phyloP scores from a whole-genome alignment of 2,329 filamentous ascomycete genomes.

The Boeremia lycopersici region DNA sequence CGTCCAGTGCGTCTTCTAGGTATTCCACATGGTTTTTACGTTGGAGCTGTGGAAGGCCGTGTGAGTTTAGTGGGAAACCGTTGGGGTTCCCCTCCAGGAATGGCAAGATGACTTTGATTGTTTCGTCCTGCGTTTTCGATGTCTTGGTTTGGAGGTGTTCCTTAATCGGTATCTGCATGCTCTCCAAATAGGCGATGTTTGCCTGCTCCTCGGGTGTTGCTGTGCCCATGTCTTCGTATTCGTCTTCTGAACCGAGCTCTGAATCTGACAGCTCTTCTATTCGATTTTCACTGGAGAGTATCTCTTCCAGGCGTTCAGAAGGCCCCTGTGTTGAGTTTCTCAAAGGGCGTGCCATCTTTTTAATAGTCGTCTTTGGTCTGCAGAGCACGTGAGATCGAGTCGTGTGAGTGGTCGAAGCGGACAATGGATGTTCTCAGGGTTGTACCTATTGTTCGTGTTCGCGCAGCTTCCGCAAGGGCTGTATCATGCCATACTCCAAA shows the following conservation, averaged over 20 bases:
- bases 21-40: conserved; percentile 67
- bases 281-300: conserved; percentile 30
- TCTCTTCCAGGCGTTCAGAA: conserved; percentile 37
- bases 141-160: conserved; percentile 72
- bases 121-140: conserved; percentile 70
- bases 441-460: conserved; percentile 39
- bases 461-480: conserved; percentile 14
- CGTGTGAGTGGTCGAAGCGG: conserved; percentile 26
- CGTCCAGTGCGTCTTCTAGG: conserved; percentile 60
- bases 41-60: conserved; percentile 77
- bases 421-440: conserved; percentile 30
- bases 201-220: conserved; percentile 34
- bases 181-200: conserved; percentile 38
- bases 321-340: conserved; percentile 26
- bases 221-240: conserved; percentile 47
- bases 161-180: conserved; percentile 60
- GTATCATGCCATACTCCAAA: conserved; percentile 14
- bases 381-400: conserved; percentile 18
- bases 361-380: conserved; percentile 10
- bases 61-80: conserved; percentile 64
- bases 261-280: conserved; percentile 47
- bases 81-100: conserved; percentile 65
- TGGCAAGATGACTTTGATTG: conserved; percentile 70
- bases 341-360: conserved; percentile 36
- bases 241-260: conserved; percentile 24